Percentiles rank a stretch among this genome's conserved stretches.
Conservation (phyloP, 768 basidiomycete genomes). For the Leccinum variicolor region DNA sequence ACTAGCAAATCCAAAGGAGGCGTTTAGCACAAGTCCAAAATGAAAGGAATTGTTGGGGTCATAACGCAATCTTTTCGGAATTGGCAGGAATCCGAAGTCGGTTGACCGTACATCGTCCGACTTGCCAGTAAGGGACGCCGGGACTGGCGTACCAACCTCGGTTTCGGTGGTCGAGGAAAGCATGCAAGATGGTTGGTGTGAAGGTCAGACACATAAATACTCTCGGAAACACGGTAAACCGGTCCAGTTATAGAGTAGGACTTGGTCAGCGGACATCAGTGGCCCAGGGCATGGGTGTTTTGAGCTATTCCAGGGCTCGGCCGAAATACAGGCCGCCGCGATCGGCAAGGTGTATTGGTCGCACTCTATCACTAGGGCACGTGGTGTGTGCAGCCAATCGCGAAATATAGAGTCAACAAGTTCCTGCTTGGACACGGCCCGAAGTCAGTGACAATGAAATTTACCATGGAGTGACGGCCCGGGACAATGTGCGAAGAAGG, state of each 20-base stretch:
- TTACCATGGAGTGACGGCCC: too few relatives aligned
- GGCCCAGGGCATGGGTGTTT: background rate
- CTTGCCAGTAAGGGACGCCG: background rate
- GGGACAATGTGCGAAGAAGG: too few relatives aligned
- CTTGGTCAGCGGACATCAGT: background rate
- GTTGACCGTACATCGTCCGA: conserved; percentile 14
- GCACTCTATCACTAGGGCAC: background rate
- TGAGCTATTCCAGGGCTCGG: background rate
- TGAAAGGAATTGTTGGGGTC: conserved; percentile 47
- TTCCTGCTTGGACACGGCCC: background rate
- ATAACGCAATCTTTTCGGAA: conserved; percentile 54
- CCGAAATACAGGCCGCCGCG: too few relatives aligned
- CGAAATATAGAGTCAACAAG: background rate
- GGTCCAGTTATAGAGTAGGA: background rate
- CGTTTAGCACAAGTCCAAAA: conserved; percentile 52
- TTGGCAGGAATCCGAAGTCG: conserved; percentile 64
- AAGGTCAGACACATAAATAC: conserved; percentile 8
- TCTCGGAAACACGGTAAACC: background rate
- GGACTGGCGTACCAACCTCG: background rate
- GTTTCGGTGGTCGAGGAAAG: conserved; percentile 8
- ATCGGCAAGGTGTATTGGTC: too few relatives aligned
- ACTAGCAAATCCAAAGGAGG: conserved; percentile 60
- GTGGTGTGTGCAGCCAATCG: background rate
- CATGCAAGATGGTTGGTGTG: conserved; percentile 10
- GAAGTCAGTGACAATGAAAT: background rate